These are phyloP conservation scores for Ceratocystis colombiana DNA, from an alignment of 2,329 filamentous ascomycete genomes.

Conservation along the genomic window DNA sequence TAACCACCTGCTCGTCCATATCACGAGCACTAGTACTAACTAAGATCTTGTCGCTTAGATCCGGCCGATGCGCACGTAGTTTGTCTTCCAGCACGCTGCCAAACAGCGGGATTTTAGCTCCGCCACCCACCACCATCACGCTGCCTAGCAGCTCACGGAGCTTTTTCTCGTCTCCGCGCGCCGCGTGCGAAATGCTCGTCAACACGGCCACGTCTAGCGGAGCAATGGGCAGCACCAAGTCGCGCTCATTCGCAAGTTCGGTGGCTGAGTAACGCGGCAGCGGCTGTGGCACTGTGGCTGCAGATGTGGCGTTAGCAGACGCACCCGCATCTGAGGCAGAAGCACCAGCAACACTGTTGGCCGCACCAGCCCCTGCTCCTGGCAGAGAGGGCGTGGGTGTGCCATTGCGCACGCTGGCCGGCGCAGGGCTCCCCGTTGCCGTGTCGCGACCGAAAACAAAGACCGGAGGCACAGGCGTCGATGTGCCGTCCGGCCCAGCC, in stretches of 20 bases:
- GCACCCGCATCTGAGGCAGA: constrained; percentile 27
- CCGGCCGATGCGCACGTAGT: constrained; percentile 56
- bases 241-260: constrained; percentile 56
- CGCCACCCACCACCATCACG: constrained; percentile 84
- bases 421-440: constrained; percentile 44
- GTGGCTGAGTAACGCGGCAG: constrained; percentile 38
- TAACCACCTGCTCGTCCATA: constrained; percentile 92
- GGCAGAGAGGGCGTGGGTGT: constrained; percentile 34
- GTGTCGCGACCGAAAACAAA: constrained; percentile 43
- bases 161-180: constrained; percentile 83
- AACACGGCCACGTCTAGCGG: constrained; percentile 84
- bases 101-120: constrained; percentile 69
- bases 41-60: constrained; percentile 50
- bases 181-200: constrained; percentile 76
- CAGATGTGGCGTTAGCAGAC: constrained; percentile 34
- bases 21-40: constrained; percentile 70
- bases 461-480: constrained; percentile 51
- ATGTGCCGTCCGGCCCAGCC: constrained; percentile 55
- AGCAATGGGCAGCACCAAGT: constrained; percentile 69
- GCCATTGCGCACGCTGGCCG: constrained; percentile 42
- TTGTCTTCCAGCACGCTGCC: constrained; percentile 73
- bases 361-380: constrained; percentile 21
- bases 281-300: constrained; percentile 19
- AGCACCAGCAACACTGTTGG: background rate
- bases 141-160: constrained; percentile 79